phyloP scores from a whole-genome alignment of 2,329 filamentous ascomycete species.

The Ophiocordyceps camponoti-saundersi region DNA sequence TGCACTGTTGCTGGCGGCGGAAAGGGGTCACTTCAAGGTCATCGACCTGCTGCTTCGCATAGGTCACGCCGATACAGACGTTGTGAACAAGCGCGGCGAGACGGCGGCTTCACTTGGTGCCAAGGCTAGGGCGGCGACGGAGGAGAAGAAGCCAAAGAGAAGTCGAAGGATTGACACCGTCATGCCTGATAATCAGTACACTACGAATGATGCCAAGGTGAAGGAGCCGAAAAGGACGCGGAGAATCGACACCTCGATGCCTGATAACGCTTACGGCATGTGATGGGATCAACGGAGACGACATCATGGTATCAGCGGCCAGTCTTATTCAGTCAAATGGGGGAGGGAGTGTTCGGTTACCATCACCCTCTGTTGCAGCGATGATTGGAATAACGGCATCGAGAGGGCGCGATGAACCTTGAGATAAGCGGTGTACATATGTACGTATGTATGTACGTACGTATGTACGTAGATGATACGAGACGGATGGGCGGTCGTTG shows the following conservation, averaged over 20 bases:
- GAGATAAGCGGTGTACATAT: neutral
- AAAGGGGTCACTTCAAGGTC: neutral
- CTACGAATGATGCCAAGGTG: neutral
- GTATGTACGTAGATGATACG: too few species aligned
- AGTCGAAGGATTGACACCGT: neutral
- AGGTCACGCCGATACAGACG: neutral
- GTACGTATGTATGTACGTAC: neutral
- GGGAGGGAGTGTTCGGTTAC: too few species aligned
- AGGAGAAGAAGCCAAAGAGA: neutral
- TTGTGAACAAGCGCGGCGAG: neutral
- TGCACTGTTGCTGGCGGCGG: neutral
- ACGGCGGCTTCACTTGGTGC: neutral
- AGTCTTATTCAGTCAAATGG: too few species aligned
- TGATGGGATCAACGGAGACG: neutral
- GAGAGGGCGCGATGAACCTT: neutral
- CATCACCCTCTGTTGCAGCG: too few species aligned
- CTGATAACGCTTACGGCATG: neutral
- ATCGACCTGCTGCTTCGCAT: neutral
- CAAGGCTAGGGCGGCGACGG: neutral
- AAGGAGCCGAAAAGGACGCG: neutral
- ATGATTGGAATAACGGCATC: neutral
- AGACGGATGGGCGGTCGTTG: too few species aligned
- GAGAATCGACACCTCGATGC: neutral
- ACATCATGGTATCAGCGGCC: too few species aligned
- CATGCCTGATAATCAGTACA: neutral